Base-by-base conservation (phyloP, 192 early-diverging fungal species). In the Allomyces macrogynus region DNA sequence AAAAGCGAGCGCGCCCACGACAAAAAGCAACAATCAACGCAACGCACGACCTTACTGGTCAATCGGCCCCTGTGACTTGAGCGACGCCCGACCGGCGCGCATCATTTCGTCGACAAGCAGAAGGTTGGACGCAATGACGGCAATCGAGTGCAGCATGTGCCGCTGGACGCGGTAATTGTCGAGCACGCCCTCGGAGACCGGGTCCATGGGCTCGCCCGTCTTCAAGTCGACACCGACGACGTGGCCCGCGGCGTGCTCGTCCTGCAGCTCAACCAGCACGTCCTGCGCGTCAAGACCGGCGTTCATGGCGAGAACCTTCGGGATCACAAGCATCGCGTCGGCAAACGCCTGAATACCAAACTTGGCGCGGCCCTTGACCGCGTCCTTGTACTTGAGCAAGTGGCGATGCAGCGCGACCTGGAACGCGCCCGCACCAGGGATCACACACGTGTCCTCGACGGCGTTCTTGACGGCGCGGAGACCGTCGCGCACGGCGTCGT, bases 91-190 rank as follows among this genome's bases (percentile, higher is more conserved):
- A 23, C 78, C 81, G 43, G 81, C 88, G 60, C 92, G 80, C 91
- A 99, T 92, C 79, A 99, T 95, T 76, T 97, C 94, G 77, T 99
- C 96, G 1, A 99, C 94, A 23, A 97, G 79, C 66, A 99, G 78
- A 71, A 99, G 84, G 77, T 99, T 99, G 69, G 88, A 89, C 4
- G 93, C 93, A 76, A 99, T 96, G n/a, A 96, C 94, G 57, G 96
- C 81, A 66, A 88, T 91, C 70, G 91, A 95, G 73, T 97, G 89
- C 63, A 99, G 79, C 89, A 96, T 86, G 73, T 97, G 90, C 42
- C 92, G 82, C 66, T 91, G 79, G 60, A 99, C 96, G 57, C 94
- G 87, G 81, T 97, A 97, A 79, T 97, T 97, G 74, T 97, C 92
- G 89, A 89, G 96, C 65, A 99, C 90, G 61, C 96, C 96, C 72